Conservation (phyloP, 2,329 filamentous ascomycete species). For the Ophiostoma montium region DNA sequence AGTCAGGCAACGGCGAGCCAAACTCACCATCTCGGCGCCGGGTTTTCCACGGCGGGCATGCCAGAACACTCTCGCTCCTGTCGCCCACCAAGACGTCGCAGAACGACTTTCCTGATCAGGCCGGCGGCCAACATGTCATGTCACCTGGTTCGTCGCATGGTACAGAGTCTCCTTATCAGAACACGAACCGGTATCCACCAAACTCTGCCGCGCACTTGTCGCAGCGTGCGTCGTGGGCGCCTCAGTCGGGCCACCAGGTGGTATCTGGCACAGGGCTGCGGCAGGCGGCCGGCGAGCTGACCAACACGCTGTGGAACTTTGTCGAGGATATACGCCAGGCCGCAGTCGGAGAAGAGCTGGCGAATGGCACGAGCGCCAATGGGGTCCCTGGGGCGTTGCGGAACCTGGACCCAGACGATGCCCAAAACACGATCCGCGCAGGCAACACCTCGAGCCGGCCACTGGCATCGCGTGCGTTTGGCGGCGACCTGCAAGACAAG, state of each 20-base stretch:
- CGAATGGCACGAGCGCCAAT: slow-evolving; percentile 24
- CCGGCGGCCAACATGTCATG: slow-evolving; percentile 25
- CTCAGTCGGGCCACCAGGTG: slow-evolving; percentile 31
- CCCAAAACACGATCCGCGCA: slow-evolving; percentile 14
- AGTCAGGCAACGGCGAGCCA: slow-evolving; percentile 16
- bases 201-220: slow-evolving; percentile 25
- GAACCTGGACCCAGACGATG: slow-evolving; percentile 15
- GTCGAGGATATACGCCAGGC: slow-evolving; percentile 91
- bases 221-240: slow-evolving; percentile 48
- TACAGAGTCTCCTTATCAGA: slow-evolving; percentile 18
- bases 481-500: slow-evolving; percentile 25
- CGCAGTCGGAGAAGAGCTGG: slow-evolving; percentile 87
- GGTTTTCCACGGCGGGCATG: slow-evolving; percentile 54
- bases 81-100: slow-evolving; percentile 45
- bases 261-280: slow-evolving; percentile 35
- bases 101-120: slow-evolving; percentile 25
- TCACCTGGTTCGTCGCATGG: slow-evolving; percentile 19
- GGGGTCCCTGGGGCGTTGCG: background rate
- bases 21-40: slow-evolving; percentile 33
- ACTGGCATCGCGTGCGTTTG: slow-evolving; percentile 13
- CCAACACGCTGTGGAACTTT: slow-evolving; percentile 83
- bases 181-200: slow-evolving; percentile 18
- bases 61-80: slow-evolving; percentile 60
- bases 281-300: slow-evolving; percentile 80
- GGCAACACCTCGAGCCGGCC: background rate